Evolutionary conservation across 2,329 filamentous ascomycete species (phyloP), one percentile per base, ranked within the genome.

Genomic region (Aspergillus sclerotialis): DNA sequence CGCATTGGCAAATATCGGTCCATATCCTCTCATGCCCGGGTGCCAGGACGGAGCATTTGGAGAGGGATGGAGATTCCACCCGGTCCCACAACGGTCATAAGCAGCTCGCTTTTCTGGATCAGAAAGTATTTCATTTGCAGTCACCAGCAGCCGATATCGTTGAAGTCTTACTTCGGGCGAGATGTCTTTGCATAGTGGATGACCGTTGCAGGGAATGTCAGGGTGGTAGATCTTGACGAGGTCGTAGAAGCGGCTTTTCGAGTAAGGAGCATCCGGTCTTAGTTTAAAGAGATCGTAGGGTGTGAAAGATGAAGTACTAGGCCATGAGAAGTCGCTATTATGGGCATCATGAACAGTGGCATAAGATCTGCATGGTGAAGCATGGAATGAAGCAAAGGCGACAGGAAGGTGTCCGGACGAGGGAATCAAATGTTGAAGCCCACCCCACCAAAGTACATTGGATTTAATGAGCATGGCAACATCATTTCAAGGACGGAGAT

Each of bases 161-260:
- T 95, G 86, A n/a, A 92, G 70, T 41, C 82, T 81, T 18, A 76
- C 72, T 16, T 75, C 63, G 13, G 75, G 70, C 0, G 84, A 68
- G 9, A 84, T 56, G 6, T 60, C 58, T 41, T 63, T 62, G 46
- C 60, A 58, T 14, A 62, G 44, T 11, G 56, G 58, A 33, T 68
- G 56, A 40, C 67, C 60, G 39, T 65, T 59, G 38, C 59, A 63
- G 42, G 61, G 68, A 39, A 75, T 76, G 60, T 98, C 92, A 0
- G 92, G 92, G 55, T 98, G 92, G 65, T 98, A 98, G 30, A 93
- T 70, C 67, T 96, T 98, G 38, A 94, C 92, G 33, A 98, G 76
- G 53, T 90, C 76, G 61, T 93, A 92, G 71, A 88, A 98, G 39
- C 78, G 78, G 28, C 72, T 66, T 63, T 98, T 96, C 42, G 76